Base-by-base conservation (phyloP, 371 early-diverging fungal species). In the Apophysomyces variabilis region DNA sequence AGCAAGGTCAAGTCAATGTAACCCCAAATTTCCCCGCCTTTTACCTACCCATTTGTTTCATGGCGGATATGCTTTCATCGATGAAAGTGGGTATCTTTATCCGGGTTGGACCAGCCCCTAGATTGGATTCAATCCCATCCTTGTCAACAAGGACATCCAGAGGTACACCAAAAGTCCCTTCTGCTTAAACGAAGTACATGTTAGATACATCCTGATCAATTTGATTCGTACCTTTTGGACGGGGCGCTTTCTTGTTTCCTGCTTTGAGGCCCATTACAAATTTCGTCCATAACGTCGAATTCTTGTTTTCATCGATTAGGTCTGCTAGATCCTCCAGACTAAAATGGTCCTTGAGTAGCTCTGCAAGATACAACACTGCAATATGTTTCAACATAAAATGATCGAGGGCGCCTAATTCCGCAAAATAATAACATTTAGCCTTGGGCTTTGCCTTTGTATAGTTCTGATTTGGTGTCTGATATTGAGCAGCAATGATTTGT, bases 121-220 rank as follows among this genome's bases (percentile, higher is more conserved):
- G 72, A 8, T 85, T 85, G 0, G 96, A 92, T 62, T 96, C 93
- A 4, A 92, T 87, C 0, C 96, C 94, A 67, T 90, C 87, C 62
- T 88, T 85, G 65, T 96, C 95, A 7, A 95, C 87, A 6, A 97
- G 80, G 0, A 85, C 68, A 64, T 96, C 96, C 47, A 98, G 74
- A 5, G 94, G 86, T 1, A 95, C 95, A n/a, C 97, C 96, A 82
- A 98, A 98, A 1, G 94, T 88, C 39, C 94, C 86, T 69, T 89
- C 88, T 73, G 76, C 21, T 32, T 50, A 32, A 61, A 46, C 32
- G 16, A 1, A 56, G 21, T 38, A 1, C 43, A 45, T 35, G 46
- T 35, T 8, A 41, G 64, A 14, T 63, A 38, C n/a, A 38, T 32
- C 38, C 21, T 18, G 18, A 4, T 26, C 1, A 21, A 0, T 16